phyloP scores from a whole-genome alignment of 2,329 filamentous ascomycete genomes.

The Thelonectria olida region DNA sequence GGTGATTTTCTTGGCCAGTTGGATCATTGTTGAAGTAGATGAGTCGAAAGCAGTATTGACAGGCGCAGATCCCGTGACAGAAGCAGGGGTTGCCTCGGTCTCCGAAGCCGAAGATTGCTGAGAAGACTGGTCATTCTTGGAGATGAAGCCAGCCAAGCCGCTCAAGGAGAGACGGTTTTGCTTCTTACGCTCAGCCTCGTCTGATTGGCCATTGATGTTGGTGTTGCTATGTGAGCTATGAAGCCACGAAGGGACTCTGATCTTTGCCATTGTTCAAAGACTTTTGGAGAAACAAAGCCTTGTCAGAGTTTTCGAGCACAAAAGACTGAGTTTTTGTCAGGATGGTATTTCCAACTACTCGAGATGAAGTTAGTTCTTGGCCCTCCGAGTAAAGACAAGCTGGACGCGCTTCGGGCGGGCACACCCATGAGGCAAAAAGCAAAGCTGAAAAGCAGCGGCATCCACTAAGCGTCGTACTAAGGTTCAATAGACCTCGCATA shows the following conservation, averaged over 20 bases:
- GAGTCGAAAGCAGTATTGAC: slow-evolving; percentile 13
- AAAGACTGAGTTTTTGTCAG: not conserved
- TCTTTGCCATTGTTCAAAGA: slow-evolving; percentile 29
- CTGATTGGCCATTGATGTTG: slow-evolving; percentile 9
- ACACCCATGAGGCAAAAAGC: slow-evolving; percentile 7
- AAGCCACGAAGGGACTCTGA: slow-evolving; percentile 48
- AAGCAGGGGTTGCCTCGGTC: not conserved
- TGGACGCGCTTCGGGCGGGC: not conserved
- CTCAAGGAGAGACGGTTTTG: slow-evolving; percentile 47
- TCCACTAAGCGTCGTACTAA: slow-evolving; percentile 17
- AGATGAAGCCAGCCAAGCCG: slow-evolving; percentile 37
- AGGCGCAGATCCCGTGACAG: not conserved
- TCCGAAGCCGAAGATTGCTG: slow-evolving; percentile 9
- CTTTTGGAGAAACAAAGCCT: not conserved
- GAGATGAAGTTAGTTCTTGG: slow-evolving; percentile 8
- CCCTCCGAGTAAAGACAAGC: slow-evolving; percentile 1
- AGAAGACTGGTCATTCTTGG: slow-evolving; percentile 31
- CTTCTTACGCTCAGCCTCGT: slow-evolving; percentile 44
- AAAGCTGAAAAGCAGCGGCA: slow-evolving; percentile 15
- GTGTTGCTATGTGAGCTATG: slow-evolving; percentile 26
- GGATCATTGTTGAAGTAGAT: slow-evolving; percentile 51
- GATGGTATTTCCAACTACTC: slow-evolving; percentile 6
- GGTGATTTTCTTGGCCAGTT: slow-evolving; percentile 58
- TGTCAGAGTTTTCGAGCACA: not conserved
- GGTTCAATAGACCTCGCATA: not conserved